Conservation (phyloP, 1,284 basidiomycete species). For the Papiliotrema flavescens region DNA sequence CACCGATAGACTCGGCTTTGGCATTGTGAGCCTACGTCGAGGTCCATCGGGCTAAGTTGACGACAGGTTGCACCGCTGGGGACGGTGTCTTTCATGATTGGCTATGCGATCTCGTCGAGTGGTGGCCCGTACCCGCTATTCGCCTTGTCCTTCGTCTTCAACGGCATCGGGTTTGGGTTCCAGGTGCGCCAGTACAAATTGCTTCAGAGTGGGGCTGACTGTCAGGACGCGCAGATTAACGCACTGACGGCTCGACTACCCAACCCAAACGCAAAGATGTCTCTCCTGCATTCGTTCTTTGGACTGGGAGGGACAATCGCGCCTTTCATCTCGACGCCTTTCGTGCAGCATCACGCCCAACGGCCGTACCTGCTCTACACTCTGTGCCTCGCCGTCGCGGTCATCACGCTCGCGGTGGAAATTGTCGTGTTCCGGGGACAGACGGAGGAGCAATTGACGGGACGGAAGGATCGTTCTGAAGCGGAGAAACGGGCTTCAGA, state of each 20-base stretch:
- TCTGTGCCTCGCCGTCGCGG: constrained; percentile 11
- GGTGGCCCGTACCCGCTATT: neutral
- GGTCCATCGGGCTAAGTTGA: neutral
- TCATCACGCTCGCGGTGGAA: constrained; percentile 6
- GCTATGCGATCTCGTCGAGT: neutral
- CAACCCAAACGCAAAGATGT: constrained; percentile 14
- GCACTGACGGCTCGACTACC: constrained; percentile 15
- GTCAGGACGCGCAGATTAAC: constrained; percentile 21
- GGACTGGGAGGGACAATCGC: constrained; percentile 60
- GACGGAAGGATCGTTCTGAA: neutral
- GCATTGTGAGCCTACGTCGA: neutral
- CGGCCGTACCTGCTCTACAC: constrained; percentile 13
- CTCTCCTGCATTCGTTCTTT: constrained; percentile 18
- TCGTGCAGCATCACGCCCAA: constrained; percentile 35
- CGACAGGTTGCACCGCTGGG: neutral
- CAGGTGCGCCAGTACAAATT: neutral
- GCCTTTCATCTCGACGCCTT: constrained; percentile 64
- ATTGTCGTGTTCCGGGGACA: constrained; percentile 11
- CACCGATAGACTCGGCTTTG: neutral
- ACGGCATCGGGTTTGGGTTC: neutral
- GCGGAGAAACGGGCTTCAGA: no score
- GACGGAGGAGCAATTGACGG: constrained; percentile 14
- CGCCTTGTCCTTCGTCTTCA: neutral
- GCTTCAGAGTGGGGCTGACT: neutral
- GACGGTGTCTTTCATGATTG: neutral